phyloP scores from a whole-genome alignment of 257 asterid species.

The Nicotiana noctiflora region DNA sequence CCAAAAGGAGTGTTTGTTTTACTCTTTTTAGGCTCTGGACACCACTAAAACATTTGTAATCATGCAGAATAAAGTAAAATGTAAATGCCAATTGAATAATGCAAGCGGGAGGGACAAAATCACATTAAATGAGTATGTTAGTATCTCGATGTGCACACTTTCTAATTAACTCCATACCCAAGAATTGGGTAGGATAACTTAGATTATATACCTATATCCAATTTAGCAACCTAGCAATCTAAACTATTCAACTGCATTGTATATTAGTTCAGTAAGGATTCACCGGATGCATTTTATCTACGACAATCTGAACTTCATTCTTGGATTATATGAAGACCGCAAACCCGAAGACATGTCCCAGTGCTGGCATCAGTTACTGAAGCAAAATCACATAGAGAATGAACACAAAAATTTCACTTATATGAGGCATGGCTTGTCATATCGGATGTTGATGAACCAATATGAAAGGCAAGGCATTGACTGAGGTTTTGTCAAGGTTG shows the following conservation, averaged over 20 bases:
- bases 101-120: neutral
- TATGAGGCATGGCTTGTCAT: neutral
- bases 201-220: neutral
- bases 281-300: neutral
- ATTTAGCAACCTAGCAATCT: too few species aligned
- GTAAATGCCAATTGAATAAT: neutral
- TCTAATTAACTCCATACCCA: neutral
- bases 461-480: neutral
- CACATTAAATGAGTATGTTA: neutral
- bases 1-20: neutral
- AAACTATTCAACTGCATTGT: neutral
- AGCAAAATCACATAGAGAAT: neutral
- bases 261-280: neutral
- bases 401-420: neutral
- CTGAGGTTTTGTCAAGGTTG: neutral
- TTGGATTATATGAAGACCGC: neutral
- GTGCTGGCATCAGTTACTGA: neutral
- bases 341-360: neutral
- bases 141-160: neutral
- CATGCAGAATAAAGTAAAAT: neutral
- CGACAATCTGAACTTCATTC: neutral
- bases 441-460: neutral
- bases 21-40: neutral
- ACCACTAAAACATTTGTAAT: constrained; percentile 1
- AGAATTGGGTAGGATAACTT: neutral